phyloP scores from a whole-genome alignment of 495 filamentous ascomycete species.

The Daldinia vernicosa region DNA sequence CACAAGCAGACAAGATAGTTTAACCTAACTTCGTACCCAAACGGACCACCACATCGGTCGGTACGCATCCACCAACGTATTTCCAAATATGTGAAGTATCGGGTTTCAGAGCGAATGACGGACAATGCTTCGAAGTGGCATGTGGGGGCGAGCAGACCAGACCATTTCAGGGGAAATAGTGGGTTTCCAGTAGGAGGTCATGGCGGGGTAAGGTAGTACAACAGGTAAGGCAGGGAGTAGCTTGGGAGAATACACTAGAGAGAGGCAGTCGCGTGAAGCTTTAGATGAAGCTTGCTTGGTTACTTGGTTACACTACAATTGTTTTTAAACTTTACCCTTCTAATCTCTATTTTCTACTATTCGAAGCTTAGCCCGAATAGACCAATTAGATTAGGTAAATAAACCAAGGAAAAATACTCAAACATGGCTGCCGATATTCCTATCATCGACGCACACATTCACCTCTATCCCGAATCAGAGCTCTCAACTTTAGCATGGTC shows the following conservation, averaged over 20 bases:
- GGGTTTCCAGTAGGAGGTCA: conserved; percentile 21
- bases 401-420: conserved; percentile 9
- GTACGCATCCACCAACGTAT: neutral
- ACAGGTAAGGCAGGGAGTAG: neutral
- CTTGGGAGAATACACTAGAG: neutral
- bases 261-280: conserved; percentile 18
- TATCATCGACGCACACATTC: conserved; percentile 87
- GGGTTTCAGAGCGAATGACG: conserved; percentile 19
- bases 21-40: conserved; percentile 11
- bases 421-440: conserved; percentile 46
- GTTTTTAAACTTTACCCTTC: conserved; percentile 14
- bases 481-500: conserved; percentile 70
- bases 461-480: conserved; percentile 77
- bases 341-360: neutral
- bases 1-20: neutral
- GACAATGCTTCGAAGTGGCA: conserved; percentile 14
- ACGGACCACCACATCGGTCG: neutral
- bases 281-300: conserved; percentile 12
- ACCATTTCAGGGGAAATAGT: conserved; percentile 40
- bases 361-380: neutral
- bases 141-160: conserved; percentile 26
- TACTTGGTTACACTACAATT: conserved; percentile 18
- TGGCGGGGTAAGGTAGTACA: conserved; percentile 40
- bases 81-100: conserved; percentile 1
- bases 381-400: neutral